Evolutionary conservation across 2,329 filamentous ascomycete species (phyloP), one percentile per base, ranked within the genome.

Genomic region (Myrmaecium sp.): DNA sequence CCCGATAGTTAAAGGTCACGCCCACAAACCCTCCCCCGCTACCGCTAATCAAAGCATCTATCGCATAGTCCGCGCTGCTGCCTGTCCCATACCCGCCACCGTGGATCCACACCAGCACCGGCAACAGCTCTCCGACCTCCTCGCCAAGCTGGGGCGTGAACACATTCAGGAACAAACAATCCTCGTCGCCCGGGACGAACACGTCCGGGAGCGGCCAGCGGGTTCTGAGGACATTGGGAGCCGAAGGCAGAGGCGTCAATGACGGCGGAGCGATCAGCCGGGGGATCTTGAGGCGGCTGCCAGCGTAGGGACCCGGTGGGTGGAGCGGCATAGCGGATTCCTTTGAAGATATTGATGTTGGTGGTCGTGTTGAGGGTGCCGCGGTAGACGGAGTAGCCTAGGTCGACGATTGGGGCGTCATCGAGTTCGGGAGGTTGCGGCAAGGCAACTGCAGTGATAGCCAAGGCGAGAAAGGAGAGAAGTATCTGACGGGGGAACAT

Each of bases 291-390:
- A 3, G 66, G 64, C 16, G 57, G 54, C 11, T 51, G 51, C 34
- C 66, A 69, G 14, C 66, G 51, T 23, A 65, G 41, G 9, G 63
- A 38, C 6, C 60, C 64, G 3, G 61, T 33, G 1, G 66, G 65
- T 9, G 66, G 56, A 14, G 60, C 58, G 5, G 62, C 66, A 41
- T 61, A 70, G 22, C 64, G 57, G 33, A 69, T 66, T 1, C 39
- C 40, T 37, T 38, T 38, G 33, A 35, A 46, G 6, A 36, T 27
- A 17, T 43, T 42, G 8, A 44, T 28, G 1, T 33, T 32, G 2
- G 38, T 34, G 2, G 35, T 31, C 5, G 30, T 18, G 17, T 44
- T 38, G 6, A 30, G 13, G 15, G 13, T 10, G 1, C 41, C 39
- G 14, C 39, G 13, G 25, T 45, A 43, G 9, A 39, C 21, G 5